Evolutionary conservation across 2,329 filamentous ascomycete genomes (phyloP), one percentile per base, ranked within the genome.

Genomic region (Escovopsis sp.): DNA sequence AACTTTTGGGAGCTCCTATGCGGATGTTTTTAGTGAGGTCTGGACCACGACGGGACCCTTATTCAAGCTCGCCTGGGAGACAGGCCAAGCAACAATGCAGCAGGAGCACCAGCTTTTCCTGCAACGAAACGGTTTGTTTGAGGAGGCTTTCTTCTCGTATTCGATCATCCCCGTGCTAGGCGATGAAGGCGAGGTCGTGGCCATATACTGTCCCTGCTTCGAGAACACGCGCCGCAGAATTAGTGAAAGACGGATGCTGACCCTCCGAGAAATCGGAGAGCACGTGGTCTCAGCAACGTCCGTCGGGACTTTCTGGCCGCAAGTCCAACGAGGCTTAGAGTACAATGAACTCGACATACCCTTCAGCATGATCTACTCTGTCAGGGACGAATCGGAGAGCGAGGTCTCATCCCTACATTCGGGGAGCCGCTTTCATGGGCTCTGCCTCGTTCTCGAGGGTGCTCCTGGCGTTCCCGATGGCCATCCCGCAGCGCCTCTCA

Each of bases 81-180:
- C 75, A 4, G 84, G 82, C 0, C 76, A 86, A 56, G 79, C 82
- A 1, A 85, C 77, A 0, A 83, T 87, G 79, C 88, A 86, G 53
- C 76, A 87, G 43, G 83, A 90, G 46, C 80, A 88, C 42, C 74
- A 73, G 38, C 61, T 88, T 2, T 85, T 86, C 47, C 68, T 90
- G 23, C 63, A 68, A 32, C 71, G 83, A 7, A 71, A 73, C 42
- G 72, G 75, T 1, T 84, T 71, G 41, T 56, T 84, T 1, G 81
- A 92, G 53, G 83, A 90, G 50, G 76, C 79, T 0, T 88, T 82
- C 50, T 88, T 88, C 51, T 82, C 78, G 11, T 88, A 81, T 81
- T 81, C 76, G 1, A 75, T 88, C 29, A 78, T 88, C 18, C 83
- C 83, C 0, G 65, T 88, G 41, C 70, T 88, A 2, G 82, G 81